A percentile compares a stretch with the other conserved stretches of the same genome.
These are phyloP conservation scores for Fraxinus ornus DNA, from an alignment of 305 asterid species.

Conservation along the genomic window DNA sequence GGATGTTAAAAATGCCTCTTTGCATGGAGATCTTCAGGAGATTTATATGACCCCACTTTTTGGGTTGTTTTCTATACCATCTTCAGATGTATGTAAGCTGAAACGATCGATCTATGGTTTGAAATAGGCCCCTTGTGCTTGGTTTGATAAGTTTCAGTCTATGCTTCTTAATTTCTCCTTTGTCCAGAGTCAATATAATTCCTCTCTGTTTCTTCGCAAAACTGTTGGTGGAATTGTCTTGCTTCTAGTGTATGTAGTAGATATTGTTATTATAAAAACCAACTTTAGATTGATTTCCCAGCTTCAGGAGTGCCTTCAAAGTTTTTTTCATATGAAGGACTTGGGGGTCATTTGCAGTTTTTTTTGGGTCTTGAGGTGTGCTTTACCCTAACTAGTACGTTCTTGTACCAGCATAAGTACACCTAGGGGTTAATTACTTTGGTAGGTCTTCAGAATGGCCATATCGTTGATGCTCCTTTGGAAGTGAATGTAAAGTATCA, in stretches of 20 bases:
- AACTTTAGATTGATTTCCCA: background rate
- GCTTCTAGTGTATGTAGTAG: background rate
- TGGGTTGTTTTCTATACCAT: background rate
- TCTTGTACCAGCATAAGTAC: background rate
- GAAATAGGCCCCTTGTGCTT: background rate
- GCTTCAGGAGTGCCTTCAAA: background rate
- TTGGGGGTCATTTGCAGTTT: background rate
- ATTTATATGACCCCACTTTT: background rate
- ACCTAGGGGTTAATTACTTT: background rate
- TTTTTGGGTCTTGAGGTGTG: background rate
- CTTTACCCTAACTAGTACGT: background rate
- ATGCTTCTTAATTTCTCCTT: background rate
- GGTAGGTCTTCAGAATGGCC: background rate
- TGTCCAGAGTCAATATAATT: background rate
- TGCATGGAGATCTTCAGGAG: background rate
- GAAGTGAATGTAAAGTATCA: background rate
- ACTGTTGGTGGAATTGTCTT: background rate
- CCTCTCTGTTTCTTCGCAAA: background rate
- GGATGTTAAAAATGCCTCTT: background rate
- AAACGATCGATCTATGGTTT: background rate
- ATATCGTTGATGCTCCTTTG: background rate
- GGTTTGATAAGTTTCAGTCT: background rate
- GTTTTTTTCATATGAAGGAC: background rate
- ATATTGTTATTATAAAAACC: background rate
- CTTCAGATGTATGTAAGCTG: background rate